phyloP scores from a whole-genome alignment of 2,329 filamentous ascomycete genomes.

The Calonectria henricotiae region DNA sequence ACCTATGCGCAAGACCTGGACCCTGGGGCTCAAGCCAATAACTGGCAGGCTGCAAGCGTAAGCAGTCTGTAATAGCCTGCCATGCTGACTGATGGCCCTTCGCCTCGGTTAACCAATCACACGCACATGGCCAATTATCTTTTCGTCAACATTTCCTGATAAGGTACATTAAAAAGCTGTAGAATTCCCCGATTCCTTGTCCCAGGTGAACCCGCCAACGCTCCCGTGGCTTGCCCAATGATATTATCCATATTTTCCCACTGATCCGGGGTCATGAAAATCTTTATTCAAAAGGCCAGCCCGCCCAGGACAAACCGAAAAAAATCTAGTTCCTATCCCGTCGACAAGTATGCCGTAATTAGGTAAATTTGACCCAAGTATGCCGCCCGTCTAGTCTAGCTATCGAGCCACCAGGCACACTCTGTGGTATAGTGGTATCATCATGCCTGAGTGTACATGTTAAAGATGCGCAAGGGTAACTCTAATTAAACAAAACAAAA shows the following conservation, averaged over 20 bases:
- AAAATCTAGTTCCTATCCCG: constrained; percentile 12
- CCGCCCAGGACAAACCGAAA: constrained; percentile 13
- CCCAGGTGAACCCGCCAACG: background rate
- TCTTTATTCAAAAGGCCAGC: constrained; percentile 24
- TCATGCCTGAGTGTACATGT: constrained; percentile 42
- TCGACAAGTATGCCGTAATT: constrained; percentile 37
- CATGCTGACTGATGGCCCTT: constrained; percentile 33
- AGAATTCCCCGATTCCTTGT: background rate
- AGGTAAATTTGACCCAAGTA: constrained; percentile 36
- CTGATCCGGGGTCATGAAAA: constrained; percentile 9
- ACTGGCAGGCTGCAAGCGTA: constrained; percentile 26
- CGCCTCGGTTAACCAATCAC: background rate
- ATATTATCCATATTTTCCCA: constrained; percentile 4
- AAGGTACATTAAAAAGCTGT: constrained; percentile 19
- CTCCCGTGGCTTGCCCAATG: background rate
- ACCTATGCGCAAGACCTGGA: constrained; percentile 6
- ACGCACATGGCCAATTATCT: background rate
- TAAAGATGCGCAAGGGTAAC: constrained; percentile 42
- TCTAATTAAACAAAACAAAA: constrained; percentile 37
- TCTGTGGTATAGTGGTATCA: constrained; percentile 51
- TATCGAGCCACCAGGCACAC: constrained; percentile 29
- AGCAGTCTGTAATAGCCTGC: constrained; percentile 32
- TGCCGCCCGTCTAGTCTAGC: constrained; percentile 39
- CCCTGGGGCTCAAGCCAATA: constrained; percentile 11
- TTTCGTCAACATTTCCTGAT: constrained; percentile 5